Evolutionary conservation across 495 filamentous ascomycete species (phyloP), one percentile per base, ranked within the genome.

Genomic region (Oleoguttula mirabilis): DNA sequence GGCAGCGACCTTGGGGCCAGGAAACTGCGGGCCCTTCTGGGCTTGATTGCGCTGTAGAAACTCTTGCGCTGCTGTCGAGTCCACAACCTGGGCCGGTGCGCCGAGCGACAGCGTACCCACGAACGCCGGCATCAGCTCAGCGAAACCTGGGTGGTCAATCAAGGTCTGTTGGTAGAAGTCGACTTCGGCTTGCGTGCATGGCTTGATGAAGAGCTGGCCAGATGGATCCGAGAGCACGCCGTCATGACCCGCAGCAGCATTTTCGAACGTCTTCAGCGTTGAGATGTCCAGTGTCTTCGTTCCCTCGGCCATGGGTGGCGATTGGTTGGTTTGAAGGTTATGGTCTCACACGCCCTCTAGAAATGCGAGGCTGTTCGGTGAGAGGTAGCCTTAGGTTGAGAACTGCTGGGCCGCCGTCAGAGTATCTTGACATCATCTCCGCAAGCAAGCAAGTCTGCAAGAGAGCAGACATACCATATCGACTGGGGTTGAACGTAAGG

Each of bases 201-300:
- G 90, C 63, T 99, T 99, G 60, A 95, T 84, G 56, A 99, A 79
- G 14, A 95, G 67, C 42, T 81, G 73, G 55, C 90, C 90, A 36
- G 83, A 79, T 39, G 70, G 64, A 55, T 94, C 86, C 57, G 80
- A 87, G 48, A 93, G 76, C 32, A 94, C 87, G 50, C 90, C 90
- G 33, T 90, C 88, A 63, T 98, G 90, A 66, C 90, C 90, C 41
- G 90, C 90, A 37, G 88, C 87, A 36, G 78, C 84, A 63, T 86
- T 72, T 55, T 81, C 77, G 57, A 82, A 93, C 7, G 76, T 72
- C 33, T 80, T 66, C 32, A 86, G 66, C 60, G 24, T 54, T 11
- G 59, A 55, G 23, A 55, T 38, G 39, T 65, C 61, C 25, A 61
- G 47, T 15, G 40, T 14, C 32, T 45, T 51, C 20, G 36, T 52